Evolutionary conservation across 2,329 filamentous ascomycete genomes (phyloP).

Genomic region (Pseudogymnoascus sp.): DNA sequence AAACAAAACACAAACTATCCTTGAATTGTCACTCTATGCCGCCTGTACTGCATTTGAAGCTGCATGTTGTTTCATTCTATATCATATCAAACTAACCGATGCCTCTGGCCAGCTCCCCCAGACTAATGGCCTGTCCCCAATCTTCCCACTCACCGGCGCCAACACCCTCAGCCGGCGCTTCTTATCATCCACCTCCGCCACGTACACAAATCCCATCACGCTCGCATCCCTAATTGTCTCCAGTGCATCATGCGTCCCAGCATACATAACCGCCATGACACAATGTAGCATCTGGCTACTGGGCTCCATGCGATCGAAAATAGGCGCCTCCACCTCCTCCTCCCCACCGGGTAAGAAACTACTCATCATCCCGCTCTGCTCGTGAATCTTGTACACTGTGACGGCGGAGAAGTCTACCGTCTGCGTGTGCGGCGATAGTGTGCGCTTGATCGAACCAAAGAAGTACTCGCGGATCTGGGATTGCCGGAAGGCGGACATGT

Average conservation of each 20-base stretch:
- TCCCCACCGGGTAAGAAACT: slow-evolving; percentile 28
- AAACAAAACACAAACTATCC: neutral
- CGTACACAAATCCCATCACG: slow-evolving; percentile 88
- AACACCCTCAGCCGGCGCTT: slow-evolving; percentile 73
- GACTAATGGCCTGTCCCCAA: slow-evolving; percentile 72
- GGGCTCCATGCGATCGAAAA: slow-evolving; percentile 57
- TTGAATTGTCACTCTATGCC: neutral
- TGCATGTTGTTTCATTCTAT: neutral
- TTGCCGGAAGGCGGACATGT: slow-evolving; percentile 66
- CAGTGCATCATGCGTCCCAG: slow-evolving; percentile 57
- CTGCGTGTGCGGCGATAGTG: slow-evolving; percentile 80
- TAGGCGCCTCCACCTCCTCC: slow-evolving; percentile 25
- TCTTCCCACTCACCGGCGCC: slow-evolving; percentile 71
- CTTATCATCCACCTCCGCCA: slow-evolving; percentile 82
- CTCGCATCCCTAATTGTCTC: slow-evolving; percentile 70
- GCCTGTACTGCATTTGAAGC: neutral
- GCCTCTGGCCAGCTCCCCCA: slow-evolving; percentile 84
- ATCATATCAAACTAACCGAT: slow-evolving; percentile 42
- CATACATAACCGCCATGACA: slow-evolving; percentile 77
- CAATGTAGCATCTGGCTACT: slow-evolving; percentile 67
- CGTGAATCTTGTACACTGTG: slow-evolving; percentile 61
- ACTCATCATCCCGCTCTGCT: slow-evolving; percentile 29
- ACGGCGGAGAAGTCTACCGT: slow-evolving; percentile 70
- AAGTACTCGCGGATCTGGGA: slow-evolving; percentile 86
- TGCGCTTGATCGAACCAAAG: slow-evolving; percentile 71